phyloP scores from a whole-genome alignment of 1,284 basidiomycete genomes.

The Leccinum variabile region DNA sequence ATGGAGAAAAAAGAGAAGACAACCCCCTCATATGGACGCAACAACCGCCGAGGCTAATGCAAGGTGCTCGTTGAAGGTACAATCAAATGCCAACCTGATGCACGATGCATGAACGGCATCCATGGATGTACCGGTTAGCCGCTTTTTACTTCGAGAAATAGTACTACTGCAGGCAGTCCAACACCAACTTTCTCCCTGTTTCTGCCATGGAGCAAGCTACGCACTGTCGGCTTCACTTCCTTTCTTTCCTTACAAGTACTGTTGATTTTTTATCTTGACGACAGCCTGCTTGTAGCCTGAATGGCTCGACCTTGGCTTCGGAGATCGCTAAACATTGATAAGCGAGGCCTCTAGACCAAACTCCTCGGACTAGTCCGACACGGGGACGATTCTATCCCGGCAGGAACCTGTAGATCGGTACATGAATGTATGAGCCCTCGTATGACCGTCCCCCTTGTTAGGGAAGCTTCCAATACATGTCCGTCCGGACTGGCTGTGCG shows the following conservation, averaged over 20 bases:
- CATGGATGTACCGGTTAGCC: not conserved
- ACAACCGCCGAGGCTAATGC: not conserved
- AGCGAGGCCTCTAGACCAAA: conserved; percentile 7
- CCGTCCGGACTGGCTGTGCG: not conserved
- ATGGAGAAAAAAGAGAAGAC: not conserved
- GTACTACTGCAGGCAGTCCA: not conserved
- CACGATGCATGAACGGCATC: not conserved
- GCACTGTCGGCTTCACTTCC: not conserved
- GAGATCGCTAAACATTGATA: not conserved
- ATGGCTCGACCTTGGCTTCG: not conserved
- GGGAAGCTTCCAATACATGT: conserved; percentile 2
- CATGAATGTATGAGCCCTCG: not conserved
- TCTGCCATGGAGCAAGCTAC: not conserved
- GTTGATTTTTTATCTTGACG: not conserved
- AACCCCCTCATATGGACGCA: conserved; percentile 8
- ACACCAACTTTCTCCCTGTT: not conserved
- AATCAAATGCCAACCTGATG: not conserved
- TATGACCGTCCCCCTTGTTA: not conserved
- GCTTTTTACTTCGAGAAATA: not conserved
- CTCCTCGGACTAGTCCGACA: conserved; percentile 23
- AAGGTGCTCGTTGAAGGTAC: not conserved
- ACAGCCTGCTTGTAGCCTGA: not conserved
- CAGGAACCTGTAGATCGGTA: conserved; percentile 3
- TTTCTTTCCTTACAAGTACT: not conserved
- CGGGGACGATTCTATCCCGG: conserved; percentile 5